These are phyloP conservation scores for Torulaspora maleeae DNA, from an alignment of 805 yeast genomes.

Conservation along the genomic window DNA sequence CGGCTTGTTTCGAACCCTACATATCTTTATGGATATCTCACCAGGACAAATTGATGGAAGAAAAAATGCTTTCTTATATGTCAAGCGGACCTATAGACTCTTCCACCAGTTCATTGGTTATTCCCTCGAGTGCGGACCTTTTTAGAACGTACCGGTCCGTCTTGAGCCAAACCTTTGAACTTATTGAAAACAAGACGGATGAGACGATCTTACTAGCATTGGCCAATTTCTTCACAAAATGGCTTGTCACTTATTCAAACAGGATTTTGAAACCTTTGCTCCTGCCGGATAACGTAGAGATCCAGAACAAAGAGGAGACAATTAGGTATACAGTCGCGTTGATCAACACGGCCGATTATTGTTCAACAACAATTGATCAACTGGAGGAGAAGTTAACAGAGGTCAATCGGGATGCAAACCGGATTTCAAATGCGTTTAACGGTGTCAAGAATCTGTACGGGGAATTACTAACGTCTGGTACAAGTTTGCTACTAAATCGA, in stretches of 20 bases:
- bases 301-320: conserved; percentile 51
- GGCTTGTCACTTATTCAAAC: conserved; percentile 55
- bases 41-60: conserved; percentile 62
- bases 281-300: conserved; percentile 39
- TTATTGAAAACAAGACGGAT: conserved; percentile 37
- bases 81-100: conserved; percentile 52
- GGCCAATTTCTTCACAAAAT: conserved; percentile 57
- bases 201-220: conserved; percentile 39
- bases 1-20: conserved; percentile 78
- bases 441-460: conserved; percentile 52
- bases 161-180: conserved; percentile 61
- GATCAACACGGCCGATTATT: conserved; percentile 85
- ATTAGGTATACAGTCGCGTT: conserved; percentile 63
- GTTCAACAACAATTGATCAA: conserved; percentile 72
- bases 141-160: conserved; percentile 73
- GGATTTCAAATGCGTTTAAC: conserved; percentile 48
- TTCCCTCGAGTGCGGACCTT: conserved; percentile 83
- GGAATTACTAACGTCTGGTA: conserved; percentile 53
- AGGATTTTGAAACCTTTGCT: conserved; percentile 47
- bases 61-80: conserved; percentile 61
- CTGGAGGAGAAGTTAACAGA: conserved; percentile 56
- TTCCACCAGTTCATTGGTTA: conserved; percentile 55
- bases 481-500: conserved; percentile 52
- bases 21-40: conserved; percentile 79
- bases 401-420: conserved; percentile 40